Evolutionary conservation across 495 filamentous ascomycete genomes (phyloP).

Genomic region (Lichenothelia convexa): DNA sequence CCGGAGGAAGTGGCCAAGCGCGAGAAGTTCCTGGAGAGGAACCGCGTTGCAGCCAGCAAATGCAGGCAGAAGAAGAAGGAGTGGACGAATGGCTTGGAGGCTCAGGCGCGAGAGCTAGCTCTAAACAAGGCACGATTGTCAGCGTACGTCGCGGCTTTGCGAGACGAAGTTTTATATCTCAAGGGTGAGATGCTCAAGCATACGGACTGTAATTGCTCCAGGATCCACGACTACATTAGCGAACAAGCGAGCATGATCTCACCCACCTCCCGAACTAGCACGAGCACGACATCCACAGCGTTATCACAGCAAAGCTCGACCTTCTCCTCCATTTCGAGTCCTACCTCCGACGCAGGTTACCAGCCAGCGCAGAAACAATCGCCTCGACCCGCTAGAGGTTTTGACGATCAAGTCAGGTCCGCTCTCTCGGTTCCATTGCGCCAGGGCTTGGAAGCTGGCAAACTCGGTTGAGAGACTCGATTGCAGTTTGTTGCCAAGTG

Average conservation of each 20-base stretch:
- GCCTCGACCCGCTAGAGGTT: too few relatives aligned
- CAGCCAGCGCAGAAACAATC: too few relatives aligned
- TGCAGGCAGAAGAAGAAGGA: conserved; percentile 79
- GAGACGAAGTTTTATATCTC: conserved; percentile 23
- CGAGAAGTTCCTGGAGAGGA: conserved; percentile 50
- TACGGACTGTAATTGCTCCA: conserved; percentile 13
- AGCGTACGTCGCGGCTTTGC: conserved; percentile 17
- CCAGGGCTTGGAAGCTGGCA: too few relatives aligned
- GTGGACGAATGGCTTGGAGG: conserved; percentile 15
- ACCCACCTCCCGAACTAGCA: too few relatives aligned
- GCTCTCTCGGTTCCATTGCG: too few relatives aligned
- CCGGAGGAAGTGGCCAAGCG: conserved; percentile 11
- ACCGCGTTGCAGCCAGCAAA: conserved; percentile 69
- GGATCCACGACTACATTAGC: conserved; percentile 7
- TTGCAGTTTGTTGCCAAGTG: too few relatives aligned
- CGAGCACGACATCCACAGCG: too few relatives aligned
- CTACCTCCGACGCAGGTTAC: too few relatives aligned
- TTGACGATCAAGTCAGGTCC: too few relatives aligned
- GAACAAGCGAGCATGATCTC: background rate
- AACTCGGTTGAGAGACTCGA: too few relatives aligned
- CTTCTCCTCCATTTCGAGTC: too few relatives aligned
- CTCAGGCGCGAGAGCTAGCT: conserved; percentile 11
- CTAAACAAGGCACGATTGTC: conserved; percentile 10
- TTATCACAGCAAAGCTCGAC: too few relatives aligned
- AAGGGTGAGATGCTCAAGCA: conserved; percentile 27